Evolutionary conservation across 352 stramenopile genomes (phyloP).

Genomic region (Globisporangium radiosum): DNA sequence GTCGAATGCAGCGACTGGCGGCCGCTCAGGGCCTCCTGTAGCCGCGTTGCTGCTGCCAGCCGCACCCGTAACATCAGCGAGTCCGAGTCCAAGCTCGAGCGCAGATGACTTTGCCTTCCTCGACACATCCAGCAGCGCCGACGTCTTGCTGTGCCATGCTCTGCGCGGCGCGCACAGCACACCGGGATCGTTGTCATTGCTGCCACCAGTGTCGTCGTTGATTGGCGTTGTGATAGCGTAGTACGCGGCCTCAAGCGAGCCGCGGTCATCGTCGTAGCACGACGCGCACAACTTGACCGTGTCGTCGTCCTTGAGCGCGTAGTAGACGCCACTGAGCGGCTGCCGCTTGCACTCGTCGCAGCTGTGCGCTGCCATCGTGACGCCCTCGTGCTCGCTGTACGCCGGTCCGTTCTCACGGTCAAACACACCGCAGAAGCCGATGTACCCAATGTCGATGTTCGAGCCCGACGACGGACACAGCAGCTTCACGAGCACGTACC

Average conservation of each 20-base stretch:
- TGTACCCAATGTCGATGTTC: slow-evolving; percentile 84
- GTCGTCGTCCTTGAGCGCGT: slow-evolving; percentile 52
- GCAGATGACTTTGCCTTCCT: slow-evolving; percentile 23
- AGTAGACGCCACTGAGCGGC: slow-evolving; percentile 40
- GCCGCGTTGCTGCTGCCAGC: neutral
- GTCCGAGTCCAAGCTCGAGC: neutral
- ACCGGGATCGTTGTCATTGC: slow-evolving; percentile 21
- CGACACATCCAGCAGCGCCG: slow-evolving; percentile 25
- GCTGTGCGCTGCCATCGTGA: slow-evolving; percentile 20
- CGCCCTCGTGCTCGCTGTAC: slow-evolving; percentile 41
- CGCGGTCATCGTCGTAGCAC: slow-evolving; percentile 80
- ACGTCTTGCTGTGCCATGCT: slow-evolving; percentile 44
- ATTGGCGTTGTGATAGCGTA: slow-evolving; percentile 28
- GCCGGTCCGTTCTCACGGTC: slow-evolving; percentile 79
- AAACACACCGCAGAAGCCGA: slow-evolving; percentile 74
- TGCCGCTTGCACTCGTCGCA: slow-evolving; percentile 63
- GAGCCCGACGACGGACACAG: slow-evolving; percentile 48
- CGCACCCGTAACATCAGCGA: neutral
- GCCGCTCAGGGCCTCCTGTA: slow-evolving; percentile 2
- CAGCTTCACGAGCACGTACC: slow-evolving; percentile 79
- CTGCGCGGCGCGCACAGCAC: slow-evolving; percentile 46
- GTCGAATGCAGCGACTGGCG: slow-evolving; percentile 39
- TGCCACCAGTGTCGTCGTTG: slow-evolving; percentile 31
- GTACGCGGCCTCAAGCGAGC: slow-evolving; percentile 38
- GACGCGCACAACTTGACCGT: slow-evolving; percentile 51